Conservation (phyloP, 495 filamentous ascomycete species). For the Lophiostoma macrostomum region DNA sequence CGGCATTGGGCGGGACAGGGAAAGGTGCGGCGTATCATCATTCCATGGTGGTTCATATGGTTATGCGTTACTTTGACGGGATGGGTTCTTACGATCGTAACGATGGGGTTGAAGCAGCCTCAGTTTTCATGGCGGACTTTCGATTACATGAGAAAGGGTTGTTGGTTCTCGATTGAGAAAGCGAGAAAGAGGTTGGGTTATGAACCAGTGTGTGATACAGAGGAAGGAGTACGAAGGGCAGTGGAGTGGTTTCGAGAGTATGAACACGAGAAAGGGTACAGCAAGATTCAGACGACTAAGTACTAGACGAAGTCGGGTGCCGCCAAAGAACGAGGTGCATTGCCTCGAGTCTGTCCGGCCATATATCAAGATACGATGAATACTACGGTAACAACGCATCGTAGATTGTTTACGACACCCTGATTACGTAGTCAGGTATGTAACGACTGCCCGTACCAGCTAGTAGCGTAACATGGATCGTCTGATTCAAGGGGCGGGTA, state of each 20-base stretch:
- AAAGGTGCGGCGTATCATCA: not conserved
- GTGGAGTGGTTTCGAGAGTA: slow-evolving; percentile 7
- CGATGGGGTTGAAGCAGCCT: not conserved
- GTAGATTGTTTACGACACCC: no score
- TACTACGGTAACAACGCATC: no score
- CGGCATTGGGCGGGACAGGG: not conserved
- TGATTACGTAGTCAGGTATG: no score
- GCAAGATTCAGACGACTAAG: no score
- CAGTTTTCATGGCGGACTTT: not conserved
- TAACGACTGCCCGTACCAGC: no score
- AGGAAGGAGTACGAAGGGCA: slow-evolving; percentile 8
- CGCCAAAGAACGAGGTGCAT: no score
- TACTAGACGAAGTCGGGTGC: no score
- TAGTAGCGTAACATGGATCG: no score
- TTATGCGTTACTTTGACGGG: not conserved
- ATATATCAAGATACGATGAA: no score
- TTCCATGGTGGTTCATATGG: slow-evolving; percentile 3
- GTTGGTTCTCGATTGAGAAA: slow-evolving; percentile 19
- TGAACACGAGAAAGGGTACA: no score
- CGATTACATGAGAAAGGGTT: slow-evolving; percentile 6
- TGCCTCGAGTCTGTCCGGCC: no score
- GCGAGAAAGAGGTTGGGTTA: slow-evolving; percentile 13
- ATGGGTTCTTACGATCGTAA: not conserved
- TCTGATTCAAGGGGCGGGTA: no score
- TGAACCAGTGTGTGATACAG: slow-evolving; percentile 13